Base-by-base conservation (phyloP, 176 grass and related monocot genomes). In the Dactylis glomerata region DNA sequence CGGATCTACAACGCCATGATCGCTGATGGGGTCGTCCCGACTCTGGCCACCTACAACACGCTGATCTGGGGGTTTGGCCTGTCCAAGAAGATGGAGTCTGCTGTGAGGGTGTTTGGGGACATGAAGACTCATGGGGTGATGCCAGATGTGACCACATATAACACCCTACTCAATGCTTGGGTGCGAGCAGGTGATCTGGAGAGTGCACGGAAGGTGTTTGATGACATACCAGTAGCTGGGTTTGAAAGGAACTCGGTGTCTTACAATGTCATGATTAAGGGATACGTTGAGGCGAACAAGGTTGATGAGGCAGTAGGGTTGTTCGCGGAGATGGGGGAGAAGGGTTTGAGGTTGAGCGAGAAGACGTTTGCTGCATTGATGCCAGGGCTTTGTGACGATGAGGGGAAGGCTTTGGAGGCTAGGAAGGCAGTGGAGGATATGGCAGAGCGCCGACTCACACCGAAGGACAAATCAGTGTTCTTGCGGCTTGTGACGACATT, bases 201-300 rank as follows among this genome's bases (percentile, higher is more conserved):
- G 72, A 87, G 87, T 37, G 96, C 96, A 12, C 74, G 87, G 12
- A 98, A 94, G 88, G 61, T 94, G 89, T 92, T 98, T 1, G 93
- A 90, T 12, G 96, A 96, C 89, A 95, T 98, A 83, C 5, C 40
- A 0, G 71, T 23, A 0, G 83, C 79, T 36, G 91, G 88, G 52
- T 84, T 93, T 37, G 38, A 81, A 6, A 81, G 83, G 22, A 98
- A 98, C 77, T 87, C 83, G 0, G 65, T 95, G 14, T 87, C 93
- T 0, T 98, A 94, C 78, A 98, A 98, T 62, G 86, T 95, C 66
- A 95, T 98, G 93, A 98, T 98, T 67, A 98, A 90, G 82, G 96
- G 93, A 5, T 95, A 93, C 22, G 87, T 93, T 3, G 87, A 79
- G 1, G 89, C 68, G 5, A 67, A 85, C 1, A 92, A 62, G 85